Evolutionary conservation across 345 rosid species (phyloP).

Genomic region (Aegle marmelos): DNA sequence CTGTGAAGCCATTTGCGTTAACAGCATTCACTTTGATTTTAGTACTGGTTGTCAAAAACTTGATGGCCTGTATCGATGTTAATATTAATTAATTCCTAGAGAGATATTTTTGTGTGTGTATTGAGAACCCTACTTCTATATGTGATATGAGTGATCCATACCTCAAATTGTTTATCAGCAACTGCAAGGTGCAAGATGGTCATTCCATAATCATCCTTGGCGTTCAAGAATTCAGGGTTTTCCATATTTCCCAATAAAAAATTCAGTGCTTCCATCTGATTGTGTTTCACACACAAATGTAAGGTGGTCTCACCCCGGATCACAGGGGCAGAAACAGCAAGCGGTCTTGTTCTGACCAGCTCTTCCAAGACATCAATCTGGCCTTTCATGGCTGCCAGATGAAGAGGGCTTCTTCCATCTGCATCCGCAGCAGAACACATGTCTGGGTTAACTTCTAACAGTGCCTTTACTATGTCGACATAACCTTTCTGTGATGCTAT

Average conservation of each 20-base stretch:
- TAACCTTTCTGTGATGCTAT: conserved; percentile 15
- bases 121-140: neutral
- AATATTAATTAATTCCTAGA: neutral
- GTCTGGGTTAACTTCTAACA: conserved; percentile 7
- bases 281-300: conserved; percentile 17
- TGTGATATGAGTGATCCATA: neutral
- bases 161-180: conserved; percentile 24
- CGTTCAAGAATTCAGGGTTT: no score
- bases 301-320: neutral
- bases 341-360: neutral
- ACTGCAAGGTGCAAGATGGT: conserved; percentile 24
- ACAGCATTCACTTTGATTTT: neutral
- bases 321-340: neutral
- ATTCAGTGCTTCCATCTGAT: conserved; percentile 4
- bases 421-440: neutral
- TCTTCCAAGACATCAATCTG: neutral
- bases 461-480: conserved; percentile 13
- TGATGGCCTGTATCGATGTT: conserved; percentile 13
- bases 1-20: neutral
- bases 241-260: neutral
- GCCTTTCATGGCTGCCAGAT: conserved; percentile 11
- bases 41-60: conserved; percentile 5
- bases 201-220: no score
- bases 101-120: neutral
- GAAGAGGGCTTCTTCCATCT: conserved; percentile 10